These are phyloP conservation scores for Metarhizium humberi DNA, from an alignment of 2,329 filamentous ascomycete species.

Conservation along the genomic window DNA sequence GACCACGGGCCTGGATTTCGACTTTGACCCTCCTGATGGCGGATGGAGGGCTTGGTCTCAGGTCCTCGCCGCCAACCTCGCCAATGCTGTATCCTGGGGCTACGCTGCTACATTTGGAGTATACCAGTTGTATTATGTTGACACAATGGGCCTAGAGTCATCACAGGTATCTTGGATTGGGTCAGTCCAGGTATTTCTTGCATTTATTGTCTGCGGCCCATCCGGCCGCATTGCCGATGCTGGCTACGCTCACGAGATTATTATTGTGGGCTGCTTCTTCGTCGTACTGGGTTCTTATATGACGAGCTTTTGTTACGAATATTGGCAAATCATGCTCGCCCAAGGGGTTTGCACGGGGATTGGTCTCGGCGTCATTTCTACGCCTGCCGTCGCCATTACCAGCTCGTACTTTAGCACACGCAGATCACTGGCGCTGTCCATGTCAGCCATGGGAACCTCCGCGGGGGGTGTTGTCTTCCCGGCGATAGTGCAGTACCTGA, in stretches of 20 bases:
- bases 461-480: conserved; percentile 49
- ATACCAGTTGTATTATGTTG: conserved; percentile 43
- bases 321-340: conserved; percentile 44
- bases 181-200: conserved; percentile 40
- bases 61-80: conserved; percentile 35
- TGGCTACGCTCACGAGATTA: conserved; percentile 33
- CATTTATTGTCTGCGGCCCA: conserved; percentile 37
- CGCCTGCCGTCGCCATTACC: conserved; percentile 50
- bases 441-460: conserved; percentile 50
- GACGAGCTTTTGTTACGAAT: conserved; percentile 33
- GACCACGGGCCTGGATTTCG: neutral
- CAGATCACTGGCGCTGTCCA: conserved; percentile 48
- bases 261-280: conserved; percentile 30
- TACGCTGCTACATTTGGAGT: conserved; percentile 39
- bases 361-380: conserved; percentile 47
- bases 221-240: conserved; percentile 41
- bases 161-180: conserved; percentile 36
- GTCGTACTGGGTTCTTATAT: conserved; percentile 38
- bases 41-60: conserved; percentile 40
- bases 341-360: conserved; percentile 44
- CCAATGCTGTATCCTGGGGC: conserved; percentile 42
- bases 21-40: conserved; percentile 28
- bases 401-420: conserved; percentile 51
- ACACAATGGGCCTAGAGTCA: conserved; percentile 22
- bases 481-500: conserved; percentile 45